These are phyloP conservation scores for Pyrus pyrifolia DNA, from an alignment of 306 rosid genomes.

Conservation along the genomic window DNA sequence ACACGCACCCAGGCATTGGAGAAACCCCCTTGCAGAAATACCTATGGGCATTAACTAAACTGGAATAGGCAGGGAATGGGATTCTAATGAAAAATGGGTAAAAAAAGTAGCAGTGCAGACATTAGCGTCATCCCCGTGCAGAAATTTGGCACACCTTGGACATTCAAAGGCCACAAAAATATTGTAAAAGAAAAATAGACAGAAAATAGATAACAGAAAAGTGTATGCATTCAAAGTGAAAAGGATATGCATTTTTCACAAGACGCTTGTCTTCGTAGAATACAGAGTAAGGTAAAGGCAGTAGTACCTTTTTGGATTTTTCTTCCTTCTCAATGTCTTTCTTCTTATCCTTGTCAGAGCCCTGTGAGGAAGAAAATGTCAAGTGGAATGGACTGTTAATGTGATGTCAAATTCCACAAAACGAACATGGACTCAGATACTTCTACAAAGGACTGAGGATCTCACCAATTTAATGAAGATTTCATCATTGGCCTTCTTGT, in stretches of 20 bases:
- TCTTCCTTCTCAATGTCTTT: slow-evolving; percentile 85
- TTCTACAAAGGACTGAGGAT: neutral
- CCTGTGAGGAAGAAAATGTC: slow-evolving; percentile 30
- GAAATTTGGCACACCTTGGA: neutral
- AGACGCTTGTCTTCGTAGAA: neutral
- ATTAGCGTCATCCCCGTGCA: neutral
- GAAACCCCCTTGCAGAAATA: neutral
- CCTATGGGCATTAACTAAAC: neutral
- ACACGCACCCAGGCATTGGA: neutral
- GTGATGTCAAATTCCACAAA: neutral
- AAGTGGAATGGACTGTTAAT: neutral
- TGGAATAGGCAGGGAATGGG: neutral
- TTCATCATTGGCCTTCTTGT: slow-evolving; percentile 75
- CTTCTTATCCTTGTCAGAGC: slow-evolving; percentile 87
- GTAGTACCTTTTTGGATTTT: slow-evolving; percentile 62
- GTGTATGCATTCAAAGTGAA: too few species aligned
- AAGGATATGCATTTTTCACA: neutral
- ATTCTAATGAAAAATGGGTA: neutral
- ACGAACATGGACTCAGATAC: neutral
- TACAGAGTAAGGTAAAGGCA: neutral
- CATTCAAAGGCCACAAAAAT: neutral
- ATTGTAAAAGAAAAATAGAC: neutral
- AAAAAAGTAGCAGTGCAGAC: neutral
- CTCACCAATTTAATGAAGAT: slow-evolving; percentile 76
- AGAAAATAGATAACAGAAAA: neutral